Percentiles rank a stretch among this genome's conserved stretches.
Conservation (phyloP, 257 asterid species). For the Paraleonurus japonicus region DNA sequence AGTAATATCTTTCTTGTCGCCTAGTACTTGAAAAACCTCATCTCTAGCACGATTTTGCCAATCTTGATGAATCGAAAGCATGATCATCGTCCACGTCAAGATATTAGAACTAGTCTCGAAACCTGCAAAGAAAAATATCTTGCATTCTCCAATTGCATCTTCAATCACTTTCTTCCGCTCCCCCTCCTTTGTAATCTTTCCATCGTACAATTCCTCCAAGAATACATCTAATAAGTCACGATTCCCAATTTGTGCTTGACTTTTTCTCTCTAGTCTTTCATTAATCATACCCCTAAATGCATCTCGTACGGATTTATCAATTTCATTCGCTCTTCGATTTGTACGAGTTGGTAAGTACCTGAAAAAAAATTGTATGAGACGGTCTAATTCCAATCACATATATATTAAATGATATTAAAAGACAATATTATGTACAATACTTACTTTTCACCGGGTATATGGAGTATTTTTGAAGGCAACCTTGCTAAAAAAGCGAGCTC, state of each 20-base stretch:
- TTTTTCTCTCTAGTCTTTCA: not conserved
- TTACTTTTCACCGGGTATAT: slow-evolving; percentile 14
- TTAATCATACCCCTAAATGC: slow-evolving; percentile 4
- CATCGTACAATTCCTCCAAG: slow-evolving; percentile 8
- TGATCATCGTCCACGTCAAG: slow-evolving; percentile 21
- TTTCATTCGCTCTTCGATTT: slow-evolving; percentile 6
- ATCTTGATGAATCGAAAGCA: not conserved
- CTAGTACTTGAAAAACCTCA: slow-evolving; percentile 16
- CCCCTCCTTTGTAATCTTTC: not conserved
- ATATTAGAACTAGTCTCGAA: slow-evolving; percentile 17
- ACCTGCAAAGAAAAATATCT: slow-evolving; percentile 21
- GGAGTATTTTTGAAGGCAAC: not conserved
- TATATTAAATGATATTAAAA: no score
- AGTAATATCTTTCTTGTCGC: slow-evolving; percentile 5
- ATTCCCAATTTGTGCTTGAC: not conserved
- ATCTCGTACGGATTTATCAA: not conserved
- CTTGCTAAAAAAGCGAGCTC: slow-evolving; percentile 12
- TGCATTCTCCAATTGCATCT: slow-evolving; percentile 18
- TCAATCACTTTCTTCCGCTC: not conserved
- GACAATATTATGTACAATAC: no score
- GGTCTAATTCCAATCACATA: no score
- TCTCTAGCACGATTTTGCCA: slow-evolving; percentile 4
- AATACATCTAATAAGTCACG: slow-evolving; percentile 9
- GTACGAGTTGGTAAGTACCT: slow-evolving; percentile 18
- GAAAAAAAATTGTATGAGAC: no score